These are phyloP conservation scores for Pseudogymnoascus sp. DNA, from an alignment of 2,329 filamentous ascomycete species.

Conservation along the genomic window DNA sequence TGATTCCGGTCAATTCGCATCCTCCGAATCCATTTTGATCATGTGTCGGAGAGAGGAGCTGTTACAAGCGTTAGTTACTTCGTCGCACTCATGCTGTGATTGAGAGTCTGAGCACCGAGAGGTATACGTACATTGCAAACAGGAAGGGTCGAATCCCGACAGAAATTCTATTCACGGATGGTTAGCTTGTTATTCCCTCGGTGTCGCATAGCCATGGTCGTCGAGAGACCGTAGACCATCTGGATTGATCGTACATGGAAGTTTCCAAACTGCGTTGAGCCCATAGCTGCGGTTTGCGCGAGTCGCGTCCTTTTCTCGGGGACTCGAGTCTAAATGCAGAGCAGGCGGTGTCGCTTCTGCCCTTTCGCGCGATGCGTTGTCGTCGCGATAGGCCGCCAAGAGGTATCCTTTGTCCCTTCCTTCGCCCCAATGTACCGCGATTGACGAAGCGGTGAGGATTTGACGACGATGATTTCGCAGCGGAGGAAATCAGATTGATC, in stretches of 20 bases:
- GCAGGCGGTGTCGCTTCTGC: conserved; percentile 3
- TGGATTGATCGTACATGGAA: conserved; percentile 43
- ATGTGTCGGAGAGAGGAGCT: conserved; percentile 61
- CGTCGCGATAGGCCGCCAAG: conserved; percentile 8
- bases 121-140: conserved; percentile 69
- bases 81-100: not conserved
- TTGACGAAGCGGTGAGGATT: not conserved
- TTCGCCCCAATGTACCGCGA: not conserved
- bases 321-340: conserved; percentile 8
- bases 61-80: conserved; percentile 8
- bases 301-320: not conserved
- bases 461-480: not conserved
- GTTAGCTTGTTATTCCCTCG: conserved; percentile 3
- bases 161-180: conserved; percentile 58
- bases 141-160: conserved; percentile 74
- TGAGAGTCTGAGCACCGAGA: not conserved
- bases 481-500: conserved; percentile 2
- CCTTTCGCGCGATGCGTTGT: conserved; percentile 9
- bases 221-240: not conserved
- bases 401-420: not conserved
- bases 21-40: conserved; percentile 58
- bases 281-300: conserved; percentile 32
- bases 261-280: conserved; percentile 51
- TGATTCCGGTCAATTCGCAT: conserved; percentile 71
- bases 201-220: conserved; percentile 3